Evolutionary conservation across 305 asterid genomes (phyloP), one percentile per base, ranked within the genome.

Genomic region (Caryopteris hybrid): DNA sequence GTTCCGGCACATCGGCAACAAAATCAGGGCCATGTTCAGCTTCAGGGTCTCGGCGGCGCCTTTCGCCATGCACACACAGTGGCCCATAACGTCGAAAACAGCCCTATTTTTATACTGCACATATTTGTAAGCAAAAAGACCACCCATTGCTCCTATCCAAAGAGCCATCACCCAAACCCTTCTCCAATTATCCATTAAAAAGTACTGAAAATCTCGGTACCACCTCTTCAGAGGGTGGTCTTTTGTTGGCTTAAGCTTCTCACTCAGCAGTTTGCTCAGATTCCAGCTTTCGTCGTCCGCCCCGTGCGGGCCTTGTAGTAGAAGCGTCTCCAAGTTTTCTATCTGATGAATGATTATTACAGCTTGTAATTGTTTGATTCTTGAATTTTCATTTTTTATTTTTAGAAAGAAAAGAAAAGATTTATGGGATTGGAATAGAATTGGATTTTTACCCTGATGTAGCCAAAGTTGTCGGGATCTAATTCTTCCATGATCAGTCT

Each of bases 401-500:
- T n/a, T n/a, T n/a, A n/a, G n/a, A n/a, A n/a, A n/a, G n/a, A n/a
- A n/a, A n/a, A n/a, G n/a, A n/a, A n/a, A n/a, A n/a, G n/a, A n/a
- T n/a, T n/a, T n/a, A n/a, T n/a, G n/a, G n/a, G n/a, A 0, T 4
- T 14, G 63, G 18, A 1, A 50, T 18, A 8, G 41, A 27, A 1
- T 1, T 53, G n/a, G n/a, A n/a, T n/a, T 27, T 55, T 53, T 86
- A 91, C 96, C 96, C 82, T 84, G 63, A 94, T 85, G 78, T 83
- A 94, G 61, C 97, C 97, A 0, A 71, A 85, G 20, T 83, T 76
- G 68, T 53, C 73, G 42, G 96, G 96, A 75, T 94, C 99, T 72
- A 94, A 70, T 74, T 91, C 99, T 69, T 94, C 99, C 97, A 94
- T 91, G 76, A 94, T 94, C 68, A 93, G 57, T 31, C 95, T 85